Evolutionary conservation across 305 asterid species (phyloP).

Genomic region (Fraxinus dipetala): DNA sequence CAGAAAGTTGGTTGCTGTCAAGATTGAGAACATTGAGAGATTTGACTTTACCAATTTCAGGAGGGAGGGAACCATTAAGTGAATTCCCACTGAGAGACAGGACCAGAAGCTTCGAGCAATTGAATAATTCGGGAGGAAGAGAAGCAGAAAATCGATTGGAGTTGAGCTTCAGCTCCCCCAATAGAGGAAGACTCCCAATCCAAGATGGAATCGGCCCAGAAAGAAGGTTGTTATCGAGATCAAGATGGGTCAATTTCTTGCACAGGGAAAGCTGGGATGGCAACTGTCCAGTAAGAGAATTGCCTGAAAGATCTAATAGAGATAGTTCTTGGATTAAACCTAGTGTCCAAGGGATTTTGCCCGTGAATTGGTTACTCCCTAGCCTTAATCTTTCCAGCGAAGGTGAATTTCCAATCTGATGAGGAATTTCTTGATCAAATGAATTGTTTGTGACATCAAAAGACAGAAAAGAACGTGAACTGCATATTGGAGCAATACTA

Average conservation of each 20-base stretch:
- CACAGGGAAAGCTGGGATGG: constrained; percentile 74
- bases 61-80: constrained; percentile 60
- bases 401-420: constrained; percentile 63
- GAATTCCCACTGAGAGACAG: constrained; percentile 57
- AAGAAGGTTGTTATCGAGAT: constrained; percentile 65
- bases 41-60: constrained; percentile 54
- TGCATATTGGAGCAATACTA: constrained; percentile 68
- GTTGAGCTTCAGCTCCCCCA: constrained; percentile 83
- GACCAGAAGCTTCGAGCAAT: constrained; percentile 63
- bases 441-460: constrained; percentile 75
- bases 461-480: constrained; percentile 56
- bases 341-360: constrained; percentile 66
- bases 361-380: constrained; percentile 62
- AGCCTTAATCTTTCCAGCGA: constrained; percentile 71
- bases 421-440: constrained; percentile 65
- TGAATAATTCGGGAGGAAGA: constrained; percentile 61
- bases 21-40: constrained; percentile 78
- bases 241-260: constrained; percentile 69
- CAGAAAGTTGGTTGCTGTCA: constrained; percentile 58
- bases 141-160: constrained; percentile 56
- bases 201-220: constrained; percentile 71
- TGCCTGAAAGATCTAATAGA: constrained; percentile 69
- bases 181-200: constrained; percentile 70
- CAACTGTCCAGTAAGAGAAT: constrained; percentile 56
- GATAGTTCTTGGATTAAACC: constrained; percentile 59